phyloP scores from a whole-genome alignment of 2,329 filamentous ascomycete genomes.

The Eutypella sp. region DNA sequence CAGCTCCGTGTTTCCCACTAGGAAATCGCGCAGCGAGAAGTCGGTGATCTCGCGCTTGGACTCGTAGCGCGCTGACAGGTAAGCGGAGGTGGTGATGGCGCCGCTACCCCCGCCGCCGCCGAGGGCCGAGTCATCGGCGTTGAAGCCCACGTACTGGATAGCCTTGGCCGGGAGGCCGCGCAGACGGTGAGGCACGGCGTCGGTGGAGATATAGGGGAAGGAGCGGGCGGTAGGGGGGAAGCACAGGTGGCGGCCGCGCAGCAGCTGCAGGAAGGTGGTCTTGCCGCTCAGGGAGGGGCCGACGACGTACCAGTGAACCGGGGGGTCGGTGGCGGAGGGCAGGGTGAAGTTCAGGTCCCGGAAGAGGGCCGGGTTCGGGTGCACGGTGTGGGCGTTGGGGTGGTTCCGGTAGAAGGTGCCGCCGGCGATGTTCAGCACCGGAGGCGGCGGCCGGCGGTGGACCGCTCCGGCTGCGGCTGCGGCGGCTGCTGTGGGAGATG shows the following conservation, averaged over 20 bases:
- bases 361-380: constrained; percentile 69
- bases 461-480: too few relatives aligned
- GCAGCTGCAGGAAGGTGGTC: constrained; percentile 74
- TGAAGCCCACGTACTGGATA: constrained; percentile 88
- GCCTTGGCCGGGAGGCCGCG: constrained; percentile 59
- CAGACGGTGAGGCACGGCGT: constrained; percentile 50
- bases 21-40: constrained; percentile 75
- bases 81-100: constrained; percentile 63
- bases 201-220: constrained; percentile 71
- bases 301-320: constrained; percentile 76
- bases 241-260: constrained; percentile 71
- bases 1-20: constrained; percentile 76
- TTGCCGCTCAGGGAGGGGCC: constrained; percentile 75
- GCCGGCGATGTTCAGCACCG: constrained; percentile 68
- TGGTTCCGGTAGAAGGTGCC: constrained; percentile 80
- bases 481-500: constrained; percentile 15
- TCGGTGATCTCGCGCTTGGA: constrained; percentile 81
- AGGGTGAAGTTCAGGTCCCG: constrained; percentile 65
- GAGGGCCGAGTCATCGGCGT: constrained; percentile 50
- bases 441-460: constrained; percentile 28
- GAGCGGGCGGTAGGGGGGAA: constrained; percentile 70
- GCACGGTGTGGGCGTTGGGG: constrained; percentile 46
- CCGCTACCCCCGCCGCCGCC: constrained; percentile 43
- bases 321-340: constrained; percentile 45
- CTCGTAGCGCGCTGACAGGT: constrained; percentile 87